Base-by-base conservation (phyloP, 495 filamentous ascomycete genomes). In the Chaetomium cochliodes region DNA sequence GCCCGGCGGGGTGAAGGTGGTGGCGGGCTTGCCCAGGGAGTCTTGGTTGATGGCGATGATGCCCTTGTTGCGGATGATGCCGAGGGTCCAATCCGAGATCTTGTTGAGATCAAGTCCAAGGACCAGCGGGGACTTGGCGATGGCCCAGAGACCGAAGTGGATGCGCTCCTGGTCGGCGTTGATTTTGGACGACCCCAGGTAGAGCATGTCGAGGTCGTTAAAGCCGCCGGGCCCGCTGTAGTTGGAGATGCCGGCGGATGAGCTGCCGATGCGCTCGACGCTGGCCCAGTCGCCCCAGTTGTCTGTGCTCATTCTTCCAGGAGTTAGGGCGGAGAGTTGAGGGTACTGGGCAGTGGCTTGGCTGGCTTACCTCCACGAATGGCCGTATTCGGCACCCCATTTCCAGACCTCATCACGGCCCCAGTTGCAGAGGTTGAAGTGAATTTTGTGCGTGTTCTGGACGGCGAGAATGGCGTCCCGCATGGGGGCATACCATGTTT, bases 371-470 rank as follows among this genome's bases (percentile, higher is more conserved):
- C 83, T 69, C 78, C 83, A 85, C 11, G 80, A 84, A 66, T 88
- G 85, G 4, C 83, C 80, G 22, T 85, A 83, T 3, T 77, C 78
- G 28, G 80, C 76, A 1, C 81, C 86, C 79, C 84, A 89, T 5
- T 58, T 55, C 55, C 55, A 67, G 12, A 71, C 60, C 26, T 63
- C n/a, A 11, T 64, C 66, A 5, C 58, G 64, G 8, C 88, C 88
- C 87, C 87, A 89, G 53, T 85, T 78, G 70, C 88, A 92, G 2
- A 91, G 75, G 15, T 81, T 85, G 74, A 85, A 92, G 16, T 88
- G 72, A 51, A 92, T 90, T 0, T 61, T 57, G 18, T 41, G 15
- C 18, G 80, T 79, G 9, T 85, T 73, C 63, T 81, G 77, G 1
- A 81, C 83, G 18, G 69, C 71, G 3, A 81, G 65, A 18, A 91